Evolutionary conservation across 352 stramenopile species (phyloP).

Genomic region (Paralagenidium karlingii): DNA sequence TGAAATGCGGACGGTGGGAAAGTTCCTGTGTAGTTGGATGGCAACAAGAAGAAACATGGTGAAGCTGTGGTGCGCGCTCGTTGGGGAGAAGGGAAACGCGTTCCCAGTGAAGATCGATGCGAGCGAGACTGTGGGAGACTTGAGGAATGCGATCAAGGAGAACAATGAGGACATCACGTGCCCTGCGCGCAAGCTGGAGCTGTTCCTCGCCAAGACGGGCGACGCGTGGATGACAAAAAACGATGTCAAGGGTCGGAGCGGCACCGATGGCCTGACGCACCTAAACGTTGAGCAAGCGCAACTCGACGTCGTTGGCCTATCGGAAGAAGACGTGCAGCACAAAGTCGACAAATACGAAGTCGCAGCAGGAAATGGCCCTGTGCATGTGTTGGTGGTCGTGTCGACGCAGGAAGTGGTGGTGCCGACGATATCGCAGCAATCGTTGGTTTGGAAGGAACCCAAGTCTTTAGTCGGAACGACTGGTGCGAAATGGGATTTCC

Average conservation of each 20-base stretch:
- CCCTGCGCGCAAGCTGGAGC: slow-evolving; percentile 1
- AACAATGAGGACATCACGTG: slow-evolving; percentile 1
- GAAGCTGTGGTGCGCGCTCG: slow-evolving; percentile 3
- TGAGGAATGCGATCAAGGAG: slow-evolving; percentile 3
- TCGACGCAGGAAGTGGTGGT: slow-evolving; percentile 1
- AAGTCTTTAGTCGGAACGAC: slow-evolving; percentile 7
- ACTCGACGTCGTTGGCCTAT: neutral
- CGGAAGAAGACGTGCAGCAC: neutral
- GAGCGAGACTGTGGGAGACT: slow-evolving; percentile 1
- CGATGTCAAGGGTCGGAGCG: no score
- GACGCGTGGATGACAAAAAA: slow-evolving; percentile 2
- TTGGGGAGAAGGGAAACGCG: slow-evolving; percentile 1
- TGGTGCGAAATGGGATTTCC: no score
- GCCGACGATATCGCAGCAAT: slow-evolving; percentile 7
- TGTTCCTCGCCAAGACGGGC: slow-evolving; percentile 5
- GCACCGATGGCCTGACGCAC: neutral
- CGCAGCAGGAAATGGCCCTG: neutral
- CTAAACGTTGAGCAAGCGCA: no score
- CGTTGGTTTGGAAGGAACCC: slow-evolving; percentile 5
- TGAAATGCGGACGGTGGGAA: no score
- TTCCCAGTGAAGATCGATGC: slow-evolving; percentile 3
- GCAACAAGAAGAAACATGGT: slow-evolving; percentile 1
- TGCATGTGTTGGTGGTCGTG: slow-evolving; percentile 5
- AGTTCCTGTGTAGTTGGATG: no score
- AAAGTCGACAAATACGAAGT: neutral